Percentiles rank a stretch among this genome's conserved stretches.
Conservation (phyloP, 345 rosid genomes). For the Citrus maxima region DNA sequence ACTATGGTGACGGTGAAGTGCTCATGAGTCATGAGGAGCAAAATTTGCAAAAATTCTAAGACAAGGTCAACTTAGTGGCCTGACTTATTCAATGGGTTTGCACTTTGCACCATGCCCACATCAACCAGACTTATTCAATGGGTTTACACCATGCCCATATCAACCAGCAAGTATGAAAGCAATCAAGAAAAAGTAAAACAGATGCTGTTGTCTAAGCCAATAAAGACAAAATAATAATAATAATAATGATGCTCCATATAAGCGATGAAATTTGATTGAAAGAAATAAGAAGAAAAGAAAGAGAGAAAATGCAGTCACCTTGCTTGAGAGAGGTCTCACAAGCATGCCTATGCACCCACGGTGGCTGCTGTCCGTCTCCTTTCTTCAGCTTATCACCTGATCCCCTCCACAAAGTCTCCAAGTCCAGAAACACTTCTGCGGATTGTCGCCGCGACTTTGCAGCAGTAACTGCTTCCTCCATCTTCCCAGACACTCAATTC, state of each 20-base stretch:
- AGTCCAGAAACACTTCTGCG: constrained; percentile 47
- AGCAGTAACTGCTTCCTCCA: constrained; percentile 49
- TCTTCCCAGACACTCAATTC: constrained; percentile 72
- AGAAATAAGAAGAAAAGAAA: neutral
- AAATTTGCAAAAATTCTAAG: neutral
- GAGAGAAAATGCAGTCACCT: constrained; percentile 35
- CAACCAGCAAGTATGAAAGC: constrained; percentile 7
- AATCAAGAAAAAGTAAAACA: neutral
- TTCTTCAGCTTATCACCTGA: constrained; percentile 25
- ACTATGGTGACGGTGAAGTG: neutral
- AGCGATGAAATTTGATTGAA: neutral
- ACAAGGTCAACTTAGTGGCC: constrained; percentile 14
- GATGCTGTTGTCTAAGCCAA: neutral
- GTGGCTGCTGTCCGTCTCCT: constrained; percentile 69
- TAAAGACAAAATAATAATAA: neutral
- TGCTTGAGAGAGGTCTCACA: constrained; percentile 39
- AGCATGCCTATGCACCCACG: constrained; percentile 50
- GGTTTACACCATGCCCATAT: constrained; percentile 5
- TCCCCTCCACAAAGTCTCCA: constrained; percentile 30
- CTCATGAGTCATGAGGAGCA: neutral
- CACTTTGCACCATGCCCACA: constrained; percentile 3
- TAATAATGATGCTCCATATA: neutral
- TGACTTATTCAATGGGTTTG: constrained; percentile 13
- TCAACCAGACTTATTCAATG: constrained; percentile 31
- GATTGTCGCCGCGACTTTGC: constrained; percentile 64